Conservation (phyloP, 2,329 filamentous ascomycete genomes). For the Aspergillus chevalieri region DNA sequence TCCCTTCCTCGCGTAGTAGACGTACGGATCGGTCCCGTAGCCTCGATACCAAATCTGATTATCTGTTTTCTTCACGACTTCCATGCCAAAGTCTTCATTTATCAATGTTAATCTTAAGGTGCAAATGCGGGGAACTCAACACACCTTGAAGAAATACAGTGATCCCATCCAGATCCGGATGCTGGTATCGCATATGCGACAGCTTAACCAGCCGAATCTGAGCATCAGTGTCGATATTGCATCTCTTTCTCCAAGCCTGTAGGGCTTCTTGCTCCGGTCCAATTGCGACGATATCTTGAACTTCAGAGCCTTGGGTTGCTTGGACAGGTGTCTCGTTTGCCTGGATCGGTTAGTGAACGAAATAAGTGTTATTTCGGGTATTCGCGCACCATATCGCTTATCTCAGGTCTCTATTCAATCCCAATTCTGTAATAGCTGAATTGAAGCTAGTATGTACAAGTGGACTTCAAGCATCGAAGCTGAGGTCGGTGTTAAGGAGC, state of each 20-base stretch:
- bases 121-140: neutral
- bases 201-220: conserved; percentile 46
- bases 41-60: conserved; percentile 15
- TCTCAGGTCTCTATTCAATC: too few species aligned
- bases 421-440: too few species aligned
- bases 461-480: too few species aligned
- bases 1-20: conserved; percentile 16
- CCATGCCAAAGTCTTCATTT: conserved; percentile 16
- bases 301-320: neutral
- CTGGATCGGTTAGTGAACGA: too few species aligned
- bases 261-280: conserved; percentile 8
- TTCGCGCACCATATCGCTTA: too few species aligned
- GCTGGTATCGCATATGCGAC: conserved; percentile 51
- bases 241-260: conserved; percentile 12
- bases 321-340: too few species aligned
- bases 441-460: too few species aligned
- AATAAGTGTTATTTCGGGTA: too few species aligned
- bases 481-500: too few species aligned
- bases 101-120: conserved; percentile 13
- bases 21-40: conserved; percentile 15
- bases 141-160: neutral
- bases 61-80: conserved; percentile 33
- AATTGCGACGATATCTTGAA: conserved; percentile 7
- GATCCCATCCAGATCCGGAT: conserved; percentile 44
- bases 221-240: conserved; percentile 35